These are phyloP conservation scores for Claviceps quebecensis DNA, from an alignment of 2,329 filamentous ascomycete genomes.

Conservation along the genomic window DNA sequence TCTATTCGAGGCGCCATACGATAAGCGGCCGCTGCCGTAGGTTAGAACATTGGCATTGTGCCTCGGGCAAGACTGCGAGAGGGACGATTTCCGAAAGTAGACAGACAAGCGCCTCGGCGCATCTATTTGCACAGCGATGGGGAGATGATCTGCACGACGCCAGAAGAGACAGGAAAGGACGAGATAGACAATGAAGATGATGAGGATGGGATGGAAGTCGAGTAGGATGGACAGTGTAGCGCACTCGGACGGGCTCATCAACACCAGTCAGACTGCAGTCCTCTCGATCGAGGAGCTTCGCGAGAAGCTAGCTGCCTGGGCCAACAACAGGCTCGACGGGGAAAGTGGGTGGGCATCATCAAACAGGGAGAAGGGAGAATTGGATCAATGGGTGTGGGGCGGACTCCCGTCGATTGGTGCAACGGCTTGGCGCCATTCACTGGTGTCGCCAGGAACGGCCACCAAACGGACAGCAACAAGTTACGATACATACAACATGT, in stretches of 20 bases:
- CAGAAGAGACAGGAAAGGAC: background rate
- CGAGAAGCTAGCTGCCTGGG: background rate
- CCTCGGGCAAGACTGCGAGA: background rate
- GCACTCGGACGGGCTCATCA: background rate
- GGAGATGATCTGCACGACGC: background rate
- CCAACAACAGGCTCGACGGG: background rate
- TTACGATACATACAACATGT: too few species aligned
- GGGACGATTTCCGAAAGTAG: background rate
- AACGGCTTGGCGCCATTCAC: too few species aligned
- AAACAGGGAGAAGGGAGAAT: background rate
- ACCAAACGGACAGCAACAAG: too few species aligned
- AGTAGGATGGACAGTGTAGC: background rate
- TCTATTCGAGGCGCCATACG: slow-evolving; percentile 1
- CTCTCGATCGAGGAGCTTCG: background rate
- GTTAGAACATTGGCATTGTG: slow-evolving; percentile 2
- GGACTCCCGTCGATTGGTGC: background rate
- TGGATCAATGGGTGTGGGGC: background rate
- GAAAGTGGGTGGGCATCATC: background rate
- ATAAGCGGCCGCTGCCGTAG: background rate
- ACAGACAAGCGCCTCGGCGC: background rate
- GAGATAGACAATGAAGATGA: background rate
- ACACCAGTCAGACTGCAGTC: background rate
- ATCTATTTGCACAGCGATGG: background rate
- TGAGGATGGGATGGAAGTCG: background rate
- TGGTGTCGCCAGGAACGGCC: too few species aligned